These are phyloP conservation scores for Xylaria cubensis DNA, from an alignment of 495 filamentous ascomycete genomes.

Conservation along the genomic window DNA sequence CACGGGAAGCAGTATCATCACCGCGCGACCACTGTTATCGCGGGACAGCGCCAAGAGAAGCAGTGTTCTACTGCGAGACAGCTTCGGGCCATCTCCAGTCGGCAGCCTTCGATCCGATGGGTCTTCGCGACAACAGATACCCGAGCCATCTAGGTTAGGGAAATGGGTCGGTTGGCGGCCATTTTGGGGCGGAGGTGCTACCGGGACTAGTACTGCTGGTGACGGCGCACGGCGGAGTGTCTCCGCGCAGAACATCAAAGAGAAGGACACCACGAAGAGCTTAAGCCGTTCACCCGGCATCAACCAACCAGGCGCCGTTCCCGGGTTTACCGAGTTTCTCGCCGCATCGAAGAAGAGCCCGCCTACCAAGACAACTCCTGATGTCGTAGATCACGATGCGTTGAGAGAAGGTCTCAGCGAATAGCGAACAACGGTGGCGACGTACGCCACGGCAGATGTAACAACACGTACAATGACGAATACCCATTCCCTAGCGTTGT, in stretches of 20 bases:
- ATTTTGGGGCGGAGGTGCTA: constrained; percentile 41
- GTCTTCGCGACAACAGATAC: constrained; percentile 36
- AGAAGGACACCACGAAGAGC: constrained; percentile 27
- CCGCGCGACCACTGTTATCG: constrained; percentile 49
- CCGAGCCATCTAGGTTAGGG: constrained; percentile 40
- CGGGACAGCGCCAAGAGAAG: constrained; percentile 43
- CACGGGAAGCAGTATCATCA: constrained; percentile 49
- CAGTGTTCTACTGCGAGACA: constrained; percentile 48
- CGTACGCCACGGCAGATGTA: background rate
- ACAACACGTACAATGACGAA: background rate
- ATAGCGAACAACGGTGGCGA: background rate
- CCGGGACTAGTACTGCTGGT: constrained; percentile 15
- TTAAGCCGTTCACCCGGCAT: constrained; percentile 53
- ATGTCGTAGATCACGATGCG: constrained; percentile 49
- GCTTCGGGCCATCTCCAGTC: constrained; percentile 40
- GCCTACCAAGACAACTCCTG: constrained; percentile 49
- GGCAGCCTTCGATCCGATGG: constrained; percentile 35
- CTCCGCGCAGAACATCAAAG: constrained; percentile 20
- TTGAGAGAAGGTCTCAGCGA: constrained; percentile 50
- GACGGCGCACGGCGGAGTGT: constrained; percentile 14
- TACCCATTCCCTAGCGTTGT: background rate
- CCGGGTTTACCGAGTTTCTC: constrained; percentile 55
- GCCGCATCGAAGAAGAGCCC: constrained; percentile 47
- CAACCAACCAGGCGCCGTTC: constrained; percentile 60
- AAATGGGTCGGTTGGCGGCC: constrained; percentile 56